These are phyloP conservation scores for Russula olivacea DNA, from an alignment of 768 basidiomycete genomes.

Conservation along the genomic window DNA sequence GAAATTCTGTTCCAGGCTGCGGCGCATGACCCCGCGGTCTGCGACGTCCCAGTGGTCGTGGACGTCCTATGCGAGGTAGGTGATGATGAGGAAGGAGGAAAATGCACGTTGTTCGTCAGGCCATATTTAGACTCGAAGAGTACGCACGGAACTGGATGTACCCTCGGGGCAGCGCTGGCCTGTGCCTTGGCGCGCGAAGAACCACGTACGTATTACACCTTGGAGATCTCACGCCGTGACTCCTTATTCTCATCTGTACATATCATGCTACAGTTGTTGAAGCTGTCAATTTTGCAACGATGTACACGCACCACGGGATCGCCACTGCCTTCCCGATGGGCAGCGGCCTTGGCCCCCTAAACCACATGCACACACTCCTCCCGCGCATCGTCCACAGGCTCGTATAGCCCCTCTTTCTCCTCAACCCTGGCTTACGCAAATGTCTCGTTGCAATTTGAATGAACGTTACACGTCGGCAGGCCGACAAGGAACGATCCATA, in stretches of 20 bases:
- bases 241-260: background rate
- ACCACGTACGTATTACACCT: conserved; percentile 33
- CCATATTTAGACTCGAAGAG: conserved; percentile 59
- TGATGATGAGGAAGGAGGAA: conserved; percentile 15
- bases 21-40: conserved; percentile 21
- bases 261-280: conserved; percentile 40
- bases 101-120: conserved; percentile 47
- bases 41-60: conserved; percentile 42
- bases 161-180: conserved; percentile 77
- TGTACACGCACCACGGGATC: conserved; percentile 74
- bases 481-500: conserved; percentile 55
- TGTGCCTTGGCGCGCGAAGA: conserved; percentile 53
- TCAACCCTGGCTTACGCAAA: background rate
- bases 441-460: too few relatives aligned
- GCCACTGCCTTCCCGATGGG: conserved; percentile 63
- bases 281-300: conserved; percentile 52
- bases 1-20: conserved; percentile 46
- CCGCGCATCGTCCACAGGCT: conserved; percentile 47
- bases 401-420: conserved; percentile 34
- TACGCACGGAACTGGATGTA: conserved; percentile 93
- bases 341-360: conserved; percentile 74
- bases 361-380: conserved; percentile 67
- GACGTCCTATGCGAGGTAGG: conserved; percentile 52
- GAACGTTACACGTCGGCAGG: too few relatives aligned
- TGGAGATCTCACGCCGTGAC: background rate